Conservation (phyloP, 352 stramenopile species). For the Globisporangium solare region DNA sequence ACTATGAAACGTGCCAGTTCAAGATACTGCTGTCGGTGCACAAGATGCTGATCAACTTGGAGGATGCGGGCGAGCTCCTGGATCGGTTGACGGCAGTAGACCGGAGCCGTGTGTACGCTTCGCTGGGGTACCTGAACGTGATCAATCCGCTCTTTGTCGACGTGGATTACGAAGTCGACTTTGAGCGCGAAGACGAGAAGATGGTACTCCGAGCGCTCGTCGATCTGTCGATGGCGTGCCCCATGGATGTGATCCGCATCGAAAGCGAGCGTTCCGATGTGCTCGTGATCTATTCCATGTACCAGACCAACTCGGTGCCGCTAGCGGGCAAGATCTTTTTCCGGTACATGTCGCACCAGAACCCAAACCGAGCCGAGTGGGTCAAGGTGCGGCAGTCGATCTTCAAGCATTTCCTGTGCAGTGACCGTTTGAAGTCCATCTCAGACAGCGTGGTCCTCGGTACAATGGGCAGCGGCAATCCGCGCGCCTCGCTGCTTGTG, state of each 20-base stretch:
- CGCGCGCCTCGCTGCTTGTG: no score
- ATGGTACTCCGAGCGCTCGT: slow-evolving; percentile 56
- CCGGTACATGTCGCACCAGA: slow-evolving; percentile 51
- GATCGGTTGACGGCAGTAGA: slow-evolving; percentile 42
- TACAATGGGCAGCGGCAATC: no score
- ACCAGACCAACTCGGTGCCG: slow-evolving; percentile 64
- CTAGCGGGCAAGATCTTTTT: slow-evolving; percentile 49
- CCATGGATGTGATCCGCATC: slow-evolving; percentile 70
- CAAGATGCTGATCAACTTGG: slow-evolving; percentile 59
- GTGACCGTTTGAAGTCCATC: slow-evolving; percentile 32
- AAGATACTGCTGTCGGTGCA: slow-evolving; percentile 51
- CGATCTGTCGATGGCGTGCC: slow-evolving; percentile 54
- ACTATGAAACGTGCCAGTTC: slow-evolving; percentile 49
- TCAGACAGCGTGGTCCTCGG: slow-evolving; percentile 3
- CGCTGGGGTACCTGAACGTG: slow-evolving; percentile 57
- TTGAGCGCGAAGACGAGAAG: slow-evolving; percentile 61
- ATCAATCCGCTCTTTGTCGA: slow-evolving; percentile 56
- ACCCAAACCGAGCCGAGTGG: slow-evolving; percentile 33
- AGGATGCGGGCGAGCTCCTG: slow-evolving; percentile 52
- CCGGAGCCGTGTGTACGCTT: slow-evolving; percentile 33
- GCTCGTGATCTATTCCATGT: slow-evolving; percentile 75
- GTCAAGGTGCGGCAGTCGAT: slow-evolving; percentile 36
- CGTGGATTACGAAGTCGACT: slow-evolving; percentile 72
- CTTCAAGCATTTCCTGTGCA: slow-evolving; percentile 49
- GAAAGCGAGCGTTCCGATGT: slow-evolving; percentile 57